These are phyloP conservation scores for Petunia secreta DNA, from an alignment of 257 asterid species.

Conservation along the genomic window DNA sequence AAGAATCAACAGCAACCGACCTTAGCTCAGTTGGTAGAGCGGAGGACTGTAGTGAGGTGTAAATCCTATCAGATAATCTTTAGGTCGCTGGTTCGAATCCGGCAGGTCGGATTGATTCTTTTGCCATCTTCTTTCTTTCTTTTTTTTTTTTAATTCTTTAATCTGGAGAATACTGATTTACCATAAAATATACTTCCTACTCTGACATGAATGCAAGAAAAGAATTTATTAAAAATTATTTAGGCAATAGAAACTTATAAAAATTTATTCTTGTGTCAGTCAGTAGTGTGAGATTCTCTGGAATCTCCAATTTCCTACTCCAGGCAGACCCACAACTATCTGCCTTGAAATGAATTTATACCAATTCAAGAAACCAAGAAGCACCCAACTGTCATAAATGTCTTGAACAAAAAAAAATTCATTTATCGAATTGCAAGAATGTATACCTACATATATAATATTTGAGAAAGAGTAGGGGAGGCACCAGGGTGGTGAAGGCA, in stretches of 20 bases:
- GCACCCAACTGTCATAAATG: background rate
- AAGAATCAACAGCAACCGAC: slow-evolving; percentile 21
- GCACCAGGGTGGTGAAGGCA: background rate
- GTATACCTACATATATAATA: background rate
- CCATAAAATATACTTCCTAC: background rate
- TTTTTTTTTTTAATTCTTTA: background rate
- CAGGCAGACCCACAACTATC: background rate
- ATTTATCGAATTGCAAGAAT: background rate
- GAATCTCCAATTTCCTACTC: background rate
- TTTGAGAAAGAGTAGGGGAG: background rate
- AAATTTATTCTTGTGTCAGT: background rate
- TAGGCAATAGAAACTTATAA: background rate
- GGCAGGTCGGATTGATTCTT: slow-evolving; percentile 45
- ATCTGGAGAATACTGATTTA: background rate
- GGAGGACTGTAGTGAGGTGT: slow-evolving; percentile 26
- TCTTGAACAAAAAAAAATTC: background rate
- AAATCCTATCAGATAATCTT: slow-evolving; percentile 21
- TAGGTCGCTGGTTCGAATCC: slow-evolving; percentile 58
- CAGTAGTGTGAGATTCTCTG: background rate
- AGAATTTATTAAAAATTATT: background rate
- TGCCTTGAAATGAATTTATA: background rate
- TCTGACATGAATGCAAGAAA: background rate
- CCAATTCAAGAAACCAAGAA: background rate
- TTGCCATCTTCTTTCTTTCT: background rate
- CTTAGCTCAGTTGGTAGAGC: slow-evolving; percentile 31